These are phyloP conservation scores for Iberis pinnata DNA, from an alignment of 345 rosid genomes.

Conservation along the genomic window DNA sequence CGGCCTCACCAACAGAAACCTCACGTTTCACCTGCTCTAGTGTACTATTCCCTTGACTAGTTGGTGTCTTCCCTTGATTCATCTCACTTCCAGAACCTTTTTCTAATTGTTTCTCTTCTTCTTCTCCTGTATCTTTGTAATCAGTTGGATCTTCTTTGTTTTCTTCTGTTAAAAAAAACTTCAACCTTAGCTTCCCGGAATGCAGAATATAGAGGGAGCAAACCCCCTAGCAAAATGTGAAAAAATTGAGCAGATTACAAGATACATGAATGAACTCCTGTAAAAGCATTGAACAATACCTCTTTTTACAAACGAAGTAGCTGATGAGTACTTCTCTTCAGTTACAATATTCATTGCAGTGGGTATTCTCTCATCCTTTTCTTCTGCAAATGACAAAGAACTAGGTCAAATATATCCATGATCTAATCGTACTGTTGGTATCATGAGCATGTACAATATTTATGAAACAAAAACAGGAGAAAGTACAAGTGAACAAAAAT, in stretches of 20 bases:
- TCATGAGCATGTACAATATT: not conserved
- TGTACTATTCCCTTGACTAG: slow-evolving; percentile 10
- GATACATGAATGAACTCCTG: not conserved
- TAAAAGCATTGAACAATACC: slow-evolving; percentile 14
- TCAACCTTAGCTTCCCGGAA: not conserved
- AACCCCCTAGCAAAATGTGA: not conserved
- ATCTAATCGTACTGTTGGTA: not conserved
- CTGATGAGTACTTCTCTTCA: slow-evolving; percentile 22
- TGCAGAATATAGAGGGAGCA: slow-evolving; percentile 2
- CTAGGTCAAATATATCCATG: slow-evolving; percentile 12
- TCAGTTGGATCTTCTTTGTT: slow-evolving; percentile 10
- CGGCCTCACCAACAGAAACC: no score
- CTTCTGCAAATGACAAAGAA: slow-evolving; percentile 26
- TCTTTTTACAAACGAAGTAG: slow-evolving; percentile 15
- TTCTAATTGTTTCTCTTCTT: slow-evolving; percentile 22
- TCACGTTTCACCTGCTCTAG: no score
- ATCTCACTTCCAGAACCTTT: slow-evolving; percentile 14
- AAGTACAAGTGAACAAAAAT: not conserved
- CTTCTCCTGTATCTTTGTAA: slow-evolving; percentile 16
- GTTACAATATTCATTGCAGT: slow-evolving; percentile 2
- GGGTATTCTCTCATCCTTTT: slow-evolving; percentile 13
- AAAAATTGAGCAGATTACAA: not conserved
- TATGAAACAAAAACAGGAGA: slow-evolving; percentile 3
- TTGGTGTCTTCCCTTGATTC: slow-evolving; percentile 16
- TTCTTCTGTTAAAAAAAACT: not conserved